Base-by-base conservation (phyloP, 306 rosid species). In the Rosa persica region DNA sequence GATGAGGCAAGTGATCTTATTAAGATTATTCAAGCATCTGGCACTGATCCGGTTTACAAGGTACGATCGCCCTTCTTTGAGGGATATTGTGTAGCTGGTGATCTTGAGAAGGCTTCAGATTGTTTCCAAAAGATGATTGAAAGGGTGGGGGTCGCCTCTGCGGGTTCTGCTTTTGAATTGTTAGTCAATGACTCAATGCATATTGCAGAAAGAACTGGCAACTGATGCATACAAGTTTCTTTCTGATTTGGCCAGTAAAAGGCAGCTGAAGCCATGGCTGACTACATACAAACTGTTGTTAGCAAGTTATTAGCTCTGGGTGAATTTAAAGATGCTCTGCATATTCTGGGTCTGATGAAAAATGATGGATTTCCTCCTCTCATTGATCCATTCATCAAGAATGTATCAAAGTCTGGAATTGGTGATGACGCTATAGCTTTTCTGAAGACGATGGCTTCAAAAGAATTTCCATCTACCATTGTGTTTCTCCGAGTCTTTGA, bases 351-450 rank as follows among this genome's bases (percentile, higher is more conserved):
- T 66, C 67, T 86, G 81, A 94, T 94, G 95, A 92, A 79, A 88
- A 67, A 60, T 69, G 88, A 88, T 17, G 97, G 90, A 22, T 87
- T 82, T 42, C 97, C 97, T 5, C 97, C 98, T 74, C 89, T 62
- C 80, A 72, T 81, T 4, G 88, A 92, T 79, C 97, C 97, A 38
- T 79, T 94, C 68, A 43, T 90, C 36, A 80, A 84, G 61, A 86
- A 89, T 78, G 79, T 92, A 79, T 83, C 97, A 1, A 87, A 86
- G 82, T n/a, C 54, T 22, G 97, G 97, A 88, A 88, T 88, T 25
- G 90, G 86, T 19, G 95, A 89, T 36, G 97, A 94, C 5, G 95
- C 95, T 0, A 65, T 88, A 75, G 70, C 49, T 76, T 87, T 90
- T 72, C 78, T 92, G 66, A 89, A 76, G 85, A 92, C 79, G 8